Base-by-base conservation (phyloP, 1,284 basidiomycete species). In the Flammula alnicola region DNA sequence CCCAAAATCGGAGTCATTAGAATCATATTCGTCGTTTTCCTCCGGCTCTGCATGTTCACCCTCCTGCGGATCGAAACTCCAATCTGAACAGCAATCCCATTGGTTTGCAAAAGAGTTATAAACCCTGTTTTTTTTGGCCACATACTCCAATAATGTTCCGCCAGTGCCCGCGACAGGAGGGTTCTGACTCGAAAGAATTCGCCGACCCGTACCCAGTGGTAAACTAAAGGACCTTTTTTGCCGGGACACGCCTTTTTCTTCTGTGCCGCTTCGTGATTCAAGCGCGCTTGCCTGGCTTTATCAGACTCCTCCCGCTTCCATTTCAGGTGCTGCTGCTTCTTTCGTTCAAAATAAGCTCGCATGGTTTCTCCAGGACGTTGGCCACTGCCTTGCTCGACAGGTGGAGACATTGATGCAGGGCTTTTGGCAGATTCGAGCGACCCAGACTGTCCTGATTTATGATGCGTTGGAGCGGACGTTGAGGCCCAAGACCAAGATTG, bases 51-150 rank as follows among this genome's bases (percentile, higher is more conserved):
- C n/a, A n/a, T n/a, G n/a, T n/a, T n/a, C n/a, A n/a, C n/a, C n/a
- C n/a, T n/a, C n/a, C n/a, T n/a, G n/a, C n/a, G n/a, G n/a, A n/a
- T n/a, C n/a, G n/a, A n/a, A n/a, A n/a, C n/a, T n/a, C n/a, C n/a
- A 6, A 10, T 47, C 48, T 1, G 52, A 45, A n/a, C 48, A 50
- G 14, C 47, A 47, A 25, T 54, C 52, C 33, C 43, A 54, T 27
- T 50, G 27, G 16, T 54, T 47, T 16, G 26, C n/a, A 23, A 47
- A 37, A 2, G 44, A 37, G 31, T 54, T 36, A 27, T 44, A 54
- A 26, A 42, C 9, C 29, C 25, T 54, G 39, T 3, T 11, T 3
- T 8, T 19, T 9, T 19, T 35, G 36, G 26, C 36, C 43, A 23
- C 3, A 23, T n/a, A 22, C 10, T 12, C 44, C 49, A 54, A 7